phyloP scores from a whole-genome alignment of 345 rosid species.

The Lepidium sativum region DNA sequence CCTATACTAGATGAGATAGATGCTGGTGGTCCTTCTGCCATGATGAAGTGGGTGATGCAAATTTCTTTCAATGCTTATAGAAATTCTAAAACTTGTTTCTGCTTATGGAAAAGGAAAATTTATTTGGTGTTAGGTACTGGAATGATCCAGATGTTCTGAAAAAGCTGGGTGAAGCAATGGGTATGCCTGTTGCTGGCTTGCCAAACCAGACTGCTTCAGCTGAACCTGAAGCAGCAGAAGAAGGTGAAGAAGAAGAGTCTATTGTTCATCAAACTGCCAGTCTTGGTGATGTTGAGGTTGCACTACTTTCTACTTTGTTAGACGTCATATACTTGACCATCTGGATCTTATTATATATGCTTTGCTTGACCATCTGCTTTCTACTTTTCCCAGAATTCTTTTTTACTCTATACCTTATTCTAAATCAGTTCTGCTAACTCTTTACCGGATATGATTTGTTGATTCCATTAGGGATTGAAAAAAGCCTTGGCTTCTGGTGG shows the following conservation, averaged over 20 bases:
- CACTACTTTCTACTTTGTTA: neutral
- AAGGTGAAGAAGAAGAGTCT: conserved; percentile 82
- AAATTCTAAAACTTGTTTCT: neutral
- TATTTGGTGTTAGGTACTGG: conserved; percentile 62
- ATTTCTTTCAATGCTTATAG: neutral
- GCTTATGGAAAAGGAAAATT: neutral
- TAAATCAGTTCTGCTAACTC: neutral
- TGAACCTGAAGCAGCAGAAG: conserved; percentile 60
- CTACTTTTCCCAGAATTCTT: neutral
- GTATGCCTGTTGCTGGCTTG: conserved; percentile 53
- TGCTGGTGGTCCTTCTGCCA: conserved; percentile 84
- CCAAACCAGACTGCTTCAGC: conserved; percentile 56
- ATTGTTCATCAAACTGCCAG: conserved; percentile 88
- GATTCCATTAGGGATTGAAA: conserved; percentile 62
- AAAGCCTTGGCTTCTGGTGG: conserved; percentile 75
- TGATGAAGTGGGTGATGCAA: conserved; percentile 68
- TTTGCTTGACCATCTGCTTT: neutral
- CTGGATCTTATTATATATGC: neutral
- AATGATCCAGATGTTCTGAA: conserved; percentile 81
- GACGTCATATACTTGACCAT: neutral
- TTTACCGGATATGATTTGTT: conserved; percentile 1
- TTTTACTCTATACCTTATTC: neutral
- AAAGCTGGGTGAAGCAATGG: conserved; percentile 99
- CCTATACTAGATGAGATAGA: conserved; percentile 88
- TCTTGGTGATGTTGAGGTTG: conserved; percentile 93